phyloP scores from a whole-genome alignment of 2,329 filamentous ascomycete species.

The Lomentospora prolificans region DNA sequence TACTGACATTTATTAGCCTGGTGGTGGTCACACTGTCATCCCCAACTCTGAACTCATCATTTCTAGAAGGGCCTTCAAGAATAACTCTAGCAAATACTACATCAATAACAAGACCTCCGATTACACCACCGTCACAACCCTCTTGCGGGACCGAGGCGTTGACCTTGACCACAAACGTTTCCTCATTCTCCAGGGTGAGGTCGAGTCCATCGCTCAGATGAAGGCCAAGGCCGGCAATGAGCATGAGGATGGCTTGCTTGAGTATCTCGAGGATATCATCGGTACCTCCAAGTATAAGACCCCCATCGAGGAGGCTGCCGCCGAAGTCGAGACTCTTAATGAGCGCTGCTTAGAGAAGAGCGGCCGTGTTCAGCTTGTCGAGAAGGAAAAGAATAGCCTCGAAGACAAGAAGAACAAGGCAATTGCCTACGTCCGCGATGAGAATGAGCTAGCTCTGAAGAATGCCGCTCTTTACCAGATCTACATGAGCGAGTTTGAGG shows the following conservation, averaged over 20 bases:
- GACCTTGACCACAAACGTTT: constrained; percentile 98
- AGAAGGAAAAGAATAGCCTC: constrained; percentile 87
- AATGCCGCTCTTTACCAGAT: constrained; percentile 90
- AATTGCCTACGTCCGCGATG: constrained; percentile 76
- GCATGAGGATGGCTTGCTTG: constrained; percentile 89
- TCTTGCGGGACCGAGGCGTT: constrained; percentile 79
- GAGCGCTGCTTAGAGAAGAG: constrained; percentile 95
- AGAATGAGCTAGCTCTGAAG: constrained; percentile 85
- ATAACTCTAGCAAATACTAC: constrained; percentile 97
- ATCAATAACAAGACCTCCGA: constrained; percentile 85
- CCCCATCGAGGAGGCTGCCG: constrained; percentile 86
- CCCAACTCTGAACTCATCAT: constrained; percentile 79
- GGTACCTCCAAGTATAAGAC: constrained; percentile 97
- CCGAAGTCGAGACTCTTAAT: constrained; percentile 85
- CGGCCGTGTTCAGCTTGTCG: constrained; percentile 88
- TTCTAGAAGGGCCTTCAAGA: constrained; percentile 89
- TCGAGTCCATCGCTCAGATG: constrained; percentile 98
- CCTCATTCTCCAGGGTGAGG: constrained; percentile 91
- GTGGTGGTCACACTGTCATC: constrained; percentile 64
- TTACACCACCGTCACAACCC: constrained; percentile 81
- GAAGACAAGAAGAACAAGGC: constrained; percentile 97
- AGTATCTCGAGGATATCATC: constrained; percentile 97
- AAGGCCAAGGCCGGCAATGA: constrained; percentile 92
- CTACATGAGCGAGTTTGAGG: constrained; percentile 76
- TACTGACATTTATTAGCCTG: constrained; percentile 40